Evolutionary conservation across 495 filamentous ascomycete genomes (phyloP).

Genomic region (Xylaria flabelliformis): DNA sequence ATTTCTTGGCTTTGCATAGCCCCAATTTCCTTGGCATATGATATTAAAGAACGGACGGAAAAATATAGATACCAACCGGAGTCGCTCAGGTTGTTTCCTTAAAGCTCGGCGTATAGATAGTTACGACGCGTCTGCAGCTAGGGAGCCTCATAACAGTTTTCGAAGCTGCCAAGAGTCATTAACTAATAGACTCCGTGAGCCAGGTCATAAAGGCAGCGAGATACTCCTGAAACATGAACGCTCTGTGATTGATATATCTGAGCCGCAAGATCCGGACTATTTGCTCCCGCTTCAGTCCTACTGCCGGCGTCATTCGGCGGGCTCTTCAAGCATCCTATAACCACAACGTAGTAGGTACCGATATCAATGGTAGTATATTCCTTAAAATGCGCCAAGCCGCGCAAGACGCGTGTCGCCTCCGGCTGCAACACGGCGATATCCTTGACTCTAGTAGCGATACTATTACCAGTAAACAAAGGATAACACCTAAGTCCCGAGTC

Average conservation of each 20-base stretch:
- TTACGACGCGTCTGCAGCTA: neutral
- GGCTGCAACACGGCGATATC: too few species aligned
- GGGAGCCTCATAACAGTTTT: neutral
- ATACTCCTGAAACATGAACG: neutral
- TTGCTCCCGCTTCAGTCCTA: neutral
- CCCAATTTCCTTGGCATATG: neutral
- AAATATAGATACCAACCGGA: neutral
- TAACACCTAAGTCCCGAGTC: too few species aligned
- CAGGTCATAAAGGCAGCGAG: neutral
- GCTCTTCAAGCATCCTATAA: neutral
- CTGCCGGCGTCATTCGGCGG: too few species aligned
- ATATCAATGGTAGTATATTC: too few species aligned
- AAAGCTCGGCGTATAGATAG: neutral
- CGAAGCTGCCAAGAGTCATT: neutral
- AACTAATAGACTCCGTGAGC: neutral
- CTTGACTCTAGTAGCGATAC: too few species aligned
- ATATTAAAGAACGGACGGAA: neutral
- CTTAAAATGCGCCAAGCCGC: too few species aligned
- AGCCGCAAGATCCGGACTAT: neutral
- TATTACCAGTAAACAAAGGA: too few species aligned
- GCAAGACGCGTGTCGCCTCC: too few species aligned
- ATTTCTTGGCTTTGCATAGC: neutral
- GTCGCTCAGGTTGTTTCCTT: neutral
- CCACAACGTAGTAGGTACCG: neutral
- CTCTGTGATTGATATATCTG: neutral